Base-by-base conservation (phyloP, 352 stramenopile genomes). In the Phytopythium sindhum region DNA sequence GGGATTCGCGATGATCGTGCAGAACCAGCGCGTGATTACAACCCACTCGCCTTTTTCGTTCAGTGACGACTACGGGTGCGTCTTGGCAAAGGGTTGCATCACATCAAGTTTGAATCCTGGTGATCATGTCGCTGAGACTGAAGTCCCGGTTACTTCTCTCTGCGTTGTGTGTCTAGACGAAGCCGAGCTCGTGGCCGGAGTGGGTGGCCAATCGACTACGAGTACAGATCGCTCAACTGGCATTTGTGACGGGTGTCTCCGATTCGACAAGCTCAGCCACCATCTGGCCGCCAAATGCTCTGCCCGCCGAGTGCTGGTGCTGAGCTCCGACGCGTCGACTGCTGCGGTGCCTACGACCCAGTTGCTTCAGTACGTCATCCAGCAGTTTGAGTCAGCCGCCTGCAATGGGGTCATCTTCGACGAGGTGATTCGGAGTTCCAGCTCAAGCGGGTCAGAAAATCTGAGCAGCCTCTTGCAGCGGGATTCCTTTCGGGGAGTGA, bases 21-120 rank as follows among this genome's bases (percentile, higher is more conserved):
- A 84, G 33, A 82, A 84, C 42, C 67, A 80, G 61, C 60, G 67
- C 7, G 61, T 78, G 33, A 69, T 70, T 28, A 78, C 61, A 7
- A 72, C 61, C 26, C 52, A 63, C 19, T 72, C 78, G 31, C 71
- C 73, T 3, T 84, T 86, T 70, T 58, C 26, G 53, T 57, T 47
- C 33, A 21, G 28, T 57, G 60, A 75, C n/a, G 7, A 24, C 15
- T 12, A 35, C 2, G 51, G 29, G 29, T 60, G 60, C 54, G 10
- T 51, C 41, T 23, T 44, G 53, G 23, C 51, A 47, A 33, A 28
- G 21, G 1, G 1, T 12, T 19, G 5, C 37, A 39, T 48, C 42
- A 23, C 19, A 24, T 58, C 21, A 11, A 50, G 33, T 2, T 31
- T 47, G 12, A 7, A 26, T 24, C 12, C 33, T 15, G 14, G 9